A percentile compares a stretch with the other conserved stretches of the same genome.
Conservation (phyloP, 2,329 filamentous ascomycete species). For the Beauveria rudraprayagi region DNA sequence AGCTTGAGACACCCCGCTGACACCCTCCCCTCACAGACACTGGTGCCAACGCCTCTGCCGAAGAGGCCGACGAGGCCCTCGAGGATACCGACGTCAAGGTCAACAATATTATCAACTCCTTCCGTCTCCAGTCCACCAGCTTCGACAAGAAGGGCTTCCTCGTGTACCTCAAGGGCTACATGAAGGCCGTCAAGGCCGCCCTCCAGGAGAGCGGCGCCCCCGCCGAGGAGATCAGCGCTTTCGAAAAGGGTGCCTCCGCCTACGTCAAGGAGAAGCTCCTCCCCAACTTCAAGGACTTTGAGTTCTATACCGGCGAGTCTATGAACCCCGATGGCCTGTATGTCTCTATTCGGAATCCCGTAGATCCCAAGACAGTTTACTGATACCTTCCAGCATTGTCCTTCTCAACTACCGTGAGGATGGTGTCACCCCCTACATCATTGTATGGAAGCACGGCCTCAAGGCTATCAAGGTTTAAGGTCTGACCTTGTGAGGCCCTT, state of each 20-base stretch:
- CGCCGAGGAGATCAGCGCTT: conserved; percentile 62
- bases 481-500: not conserved
- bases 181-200: conserved; percentile 75
- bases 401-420: conserved; percentile 98
- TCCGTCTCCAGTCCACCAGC: conserved; percentile 70
- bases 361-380: conserved; percentile 7
- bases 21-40: conserved; percentile 48
- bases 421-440: conserved; percentile 81
- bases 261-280: conserved; percentile 79
- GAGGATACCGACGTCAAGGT: conserved; percentile 67
- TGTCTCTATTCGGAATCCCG: conserved; percentile 27
- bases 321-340: conserved; percentile 95
- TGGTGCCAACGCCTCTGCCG: conserved; percentile 94
- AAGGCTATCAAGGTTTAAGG: conserved; percentile 82
- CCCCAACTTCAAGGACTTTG: conserved; percentile 88
- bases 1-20: conserved; percentile 10
- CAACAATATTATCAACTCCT: conserved; percentile 89
- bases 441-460: conserved; percentile 93
- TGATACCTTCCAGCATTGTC: conserved; percentile 53
- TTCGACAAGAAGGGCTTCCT: conserved; percentile 90
- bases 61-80: conserved; percentile 69
- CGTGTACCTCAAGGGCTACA: conserved; percentile 80
- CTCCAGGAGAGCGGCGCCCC: conserved; percentile 55
- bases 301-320: conserved; percentile 86
- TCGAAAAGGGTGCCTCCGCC: conserved; percentile 65